Base-by-base conservation (phyloP, 2,329 filamentous ascomycete species). In the Hymenoscyphus fructigenus region DNA sequence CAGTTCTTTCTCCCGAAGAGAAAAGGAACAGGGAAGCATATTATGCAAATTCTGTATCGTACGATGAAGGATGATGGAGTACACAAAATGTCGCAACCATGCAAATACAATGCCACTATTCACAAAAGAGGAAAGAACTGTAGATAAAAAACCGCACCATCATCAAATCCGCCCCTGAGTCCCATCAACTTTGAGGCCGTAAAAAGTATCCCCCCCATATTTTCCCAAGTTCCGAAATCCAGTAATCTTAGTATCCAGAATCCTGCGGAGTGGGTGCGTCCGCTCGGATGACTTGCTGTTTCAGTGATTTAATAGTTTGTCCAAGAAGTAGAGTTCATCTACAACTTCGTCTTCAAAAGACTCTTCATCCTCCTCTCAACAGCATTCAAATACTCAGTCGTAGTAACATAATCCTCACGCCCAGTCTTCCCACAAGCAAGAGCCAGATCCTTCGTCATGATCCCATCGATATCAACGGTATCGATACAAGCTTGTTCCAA, bases 381-480 rank as follows among this genome's bases (percentile, higher is more conserved):
- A 50, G 94, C 94, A 76, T 91, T 87, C 76, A 99, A 82, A 83
- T 98, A 99, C 82, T 96, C 91, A 72, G 84, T 86, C 65, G 94
- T 98, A 61, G 93, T 97, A 72, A 96, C 95, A 81, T 93, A 98
- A 76, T 92, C 89, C 73, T 87, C 87, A 71, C 91, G 87, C 67
- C 86, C 89, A 74, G 90, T 93, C 85, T 93, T 93, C 75, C 95
- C 95, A 78, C 91, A 95, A 59, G 93, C 91, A 66, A 98, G 86
- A n/a, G 95, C 95, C 73, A 99, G 82, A 80, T 99, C 95, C 88
- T 99, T 99, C 79, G 95, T 99, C 95, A 98, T 99, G 41, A 63
- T 63, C 6, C 57, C 61, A 59, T 63, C 61, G 14, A 63, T 55
- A 55, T 63, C 61, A 34, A 63, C 61, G 38, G 61, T 63, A 34